Conservation (phyloP, 345 rosid species). For the Gossypium herbaceum region DNA sequence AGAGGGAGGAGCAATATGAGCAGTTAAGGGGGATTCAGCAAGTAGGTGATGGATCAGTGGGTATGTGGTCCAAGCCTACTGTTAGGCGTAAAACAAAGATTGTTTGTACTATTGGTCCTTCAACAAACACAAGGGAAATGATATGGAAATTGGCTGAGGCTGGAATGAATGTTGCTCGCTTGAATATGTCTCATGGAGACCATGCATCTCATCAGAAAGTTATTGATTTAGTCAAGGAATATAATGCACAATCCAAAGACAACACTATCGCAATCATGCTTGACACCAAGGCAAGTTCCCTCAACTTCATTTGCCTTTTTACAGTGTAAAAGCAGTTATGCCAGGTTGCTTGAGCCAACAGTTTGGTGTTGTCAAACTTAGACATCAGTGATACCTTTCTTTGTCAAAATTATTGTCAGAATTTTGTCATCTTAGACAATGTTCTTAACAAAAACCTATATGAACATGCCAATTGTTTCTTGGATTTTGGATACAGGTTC, state of each 20-base stretch:
- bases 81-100: conserved; percentile 93
- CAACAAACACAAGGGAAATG: conserved; percentile 89
- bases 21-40: conserved; percentile 50
- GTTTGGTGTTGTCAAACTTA: neutral
- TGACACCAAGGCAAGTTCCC: conserved; percentile 75
- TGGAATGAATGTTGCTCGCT: conserved; percentile 95
- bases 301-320: conserved; percentile 13
- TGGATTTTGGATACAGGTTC: neutral
- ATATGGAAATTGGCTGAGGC: conserved; percentile 98
- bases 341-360: neutral
- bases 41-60: conserved; percentile 53
- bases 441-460: neutral
- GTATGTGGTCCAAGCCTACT: conserved; percentile 81
- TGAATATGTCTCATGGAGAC: conserved; percentile 99
- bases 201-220: conserved; percentile 96
- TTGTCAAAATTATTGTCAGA: neutral
- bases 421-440: neutral
- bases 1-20: conserved; percentile 52
- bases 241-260: conserved; percentile 84
- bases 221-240: conserved; percentile 95
- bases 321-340: neutral
- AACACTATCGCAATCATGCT: conserved; percentile 95
- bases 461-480: neutral
- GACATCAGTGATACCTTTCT: neutral
- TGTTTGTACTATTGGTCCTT: conserved; percentile 96